Percentiles rank a stretch among this genome's conserved stretches.
Conservation (phyloP, 139 green algal genomes). For the Astrephomene gubernaculifera region DNA sequence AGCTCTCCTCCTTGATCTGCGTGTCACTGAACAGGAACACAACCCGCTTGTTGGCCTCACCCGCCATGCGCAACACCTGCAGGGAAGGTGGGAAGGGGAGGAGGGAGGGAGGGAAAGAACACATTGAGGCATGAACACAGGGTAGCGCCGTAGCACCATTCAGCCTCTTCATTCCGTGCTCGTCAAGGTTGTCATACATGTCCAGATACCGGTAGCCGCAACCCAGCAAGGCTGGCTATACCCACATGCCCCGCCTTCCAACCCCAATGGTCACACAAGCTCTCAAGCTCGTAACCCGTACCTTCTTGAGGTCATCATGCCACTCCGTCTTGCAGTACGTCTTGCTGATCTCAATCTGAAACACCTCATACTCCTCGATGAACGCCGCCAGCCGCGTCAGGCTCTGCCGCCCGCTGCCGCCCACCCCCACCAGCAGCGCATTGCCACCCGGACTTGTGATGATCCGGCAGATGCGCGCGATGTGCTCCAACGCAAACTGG, state of each 20-base stretch:
- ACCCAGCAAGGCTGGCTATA: no score
- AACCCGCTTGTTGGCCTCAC: constrained; percentile 73
- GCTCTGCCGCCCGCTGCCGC: constrained; percentile 75
- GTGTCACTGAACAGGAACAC: constrained; percentile 86
- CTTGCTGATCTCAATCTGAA: constrained; percentile 83
- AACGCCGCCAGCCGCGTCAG: constrained; percentile 78
- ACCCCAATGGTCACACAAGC: no score
- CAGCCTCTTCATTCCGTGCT: no score
- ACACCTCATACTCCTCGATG: constrained; percentile 76
- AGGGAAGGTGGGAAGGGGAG: no score
- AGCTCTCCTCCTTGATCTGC: constrained; percentile 80
- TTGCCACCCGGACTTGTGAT: constrained; percentile 80
- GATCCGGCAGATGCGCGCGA: constrained; percentile 75
- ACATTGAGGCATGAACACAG: no score
- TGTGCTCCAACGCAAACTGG: constrained; percentile 82
- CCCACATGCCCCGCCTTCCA: no score
- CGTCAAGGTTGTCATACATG: no score
- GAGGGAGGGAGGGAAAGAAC: no score
- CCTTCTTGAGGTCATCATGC: constrained; percentile 67
- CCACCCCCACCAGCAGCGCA: constrained; percentile 82
- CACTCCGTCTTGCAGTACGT: constrained; percentile 79
- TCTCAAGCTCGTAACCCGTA: no score
- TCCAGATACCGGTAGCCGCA: no score
- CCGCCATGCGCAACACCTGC: constrained; percentile 69
- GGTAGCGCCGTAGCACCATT: no score